These are phyloP conservation scores for Tricholoma hemisulphureum DNA, from an alignment of 768 basidiomycete species.

Conservation along the genomic window DNA sequence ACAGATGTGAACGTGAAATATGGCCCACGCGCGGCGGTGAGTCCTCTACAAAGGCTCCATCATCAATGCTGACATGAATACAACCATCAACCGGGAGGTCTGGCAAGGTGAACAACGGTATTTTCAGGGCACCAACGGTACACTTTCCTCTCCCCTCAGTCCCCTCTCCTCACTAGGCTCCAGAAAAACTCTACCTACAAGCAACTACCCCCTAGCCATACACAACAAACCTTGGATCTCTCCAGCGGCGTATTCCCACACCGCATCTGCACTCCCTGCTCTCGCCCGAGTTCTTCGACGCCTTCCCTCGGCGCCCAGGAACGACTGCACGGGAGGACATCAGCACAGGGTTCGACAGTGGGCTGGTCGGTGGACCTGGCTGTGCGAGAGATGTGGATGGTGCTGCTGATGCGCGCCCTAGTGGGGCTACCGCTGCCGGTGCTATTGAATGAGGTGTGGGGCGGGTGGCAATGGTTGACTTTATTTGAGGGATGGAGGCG, in stretches of 20 bases:
- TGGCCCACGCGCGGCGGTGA: conserved; percentile 57
- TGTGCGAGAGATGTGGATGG: conserved; percentile 73
- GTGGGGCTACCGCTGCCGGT: conserved; percentile 73
- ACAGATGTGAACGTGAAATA: conserved; percentile 71
- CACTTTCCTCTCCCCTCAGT: conserved; percentile 2
- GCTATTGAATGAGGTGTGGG: conserved; percentile 89
- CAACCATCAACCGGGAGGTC: conserved; percentile 73
- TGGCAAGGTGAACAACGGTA: conserved; percentile 85
- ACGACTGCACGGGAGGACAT: conserved; percentile 78
- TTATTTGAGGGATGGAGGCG: conserved; percentile 58
- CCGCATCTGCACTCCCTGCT: conserved; percentile 63
- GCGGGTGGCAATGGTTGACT: conserved; percentile 73
- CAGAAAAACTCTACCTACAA: conserved; percentile 90
- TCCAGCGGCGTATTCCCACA: conserved; percentile 65
- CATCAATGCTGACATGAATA: background rate
- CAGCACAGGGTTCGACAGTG: conserved; percentile 85
- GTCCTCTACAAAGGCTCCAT: conserved; percentile 3
- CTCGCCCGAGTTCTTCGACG: conserved; percentile 87
- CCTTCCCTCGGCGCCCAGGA: conserved; percentile 74
- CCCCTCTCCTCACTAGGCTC: conserved; percentile 54
- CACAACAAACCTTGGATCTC: conserved; percentile 49
- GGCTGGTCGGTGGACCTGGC: conserved; percentile 73
- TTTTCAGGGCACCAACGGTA: conserved; percentile 85
- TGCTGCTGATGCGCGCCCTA: conserved; percentile 83
- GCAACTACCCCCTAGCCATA: conserved; percentile 93